These are phyloP conservation scores for Licmophora abbreviata DNA, from an alignment of 108 stramenopile genomes.

Conservation along the genomic window DNA sequence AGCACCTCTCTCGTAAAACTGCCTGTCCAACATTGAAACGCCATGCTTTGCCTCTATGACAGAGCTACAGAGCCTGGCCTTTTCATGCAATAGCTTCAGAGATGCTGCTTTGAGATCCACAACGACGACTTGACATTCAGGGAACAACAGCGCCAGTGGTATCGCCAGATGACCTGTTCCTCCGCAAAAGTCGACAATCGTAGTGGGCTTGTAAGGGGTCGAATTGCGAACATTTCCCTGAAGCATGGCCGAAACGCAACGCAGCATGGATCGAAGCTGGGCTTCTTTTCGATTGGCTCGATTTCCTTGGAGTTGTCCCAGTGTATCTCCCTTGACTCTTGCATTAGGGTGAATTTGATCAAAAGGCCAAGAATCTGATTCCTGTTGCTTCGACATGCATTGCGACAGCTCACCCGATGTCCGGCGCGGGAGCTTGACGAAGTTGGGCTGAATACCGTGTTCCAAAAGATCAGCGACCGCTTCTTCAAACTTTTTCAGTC, in stretches of 20 bases:
- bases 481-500: conserved; percentile 51
- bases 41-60: background rate
- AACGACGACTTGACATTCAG: conserved; percentile 45
- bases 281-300: conserved; percentile 58
- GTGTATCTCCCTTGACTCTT: conserved; percentile 25
- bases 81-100: conserved; percentile 41
- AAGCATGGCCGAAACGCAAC: conserved; percentile 41
- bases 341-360: conserved; percentile 18
- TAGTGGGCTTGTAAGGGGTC: conserved; percentile 9
- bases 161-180: conserved; percentile 63
- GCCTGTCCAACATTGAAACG: too few species aligned
- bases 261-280: conserved; percentile 53
- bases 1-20: conserved; percentile 8
- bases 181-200: conserved; percentile 75
- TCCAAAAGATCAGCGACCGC: conserved; percentile 38
- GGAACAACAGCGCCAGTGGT: conserved; percentile 56
- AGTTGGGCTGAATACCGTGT: conserved; percentile 15
- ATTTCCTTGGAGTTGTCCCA: conserved; percentile 28
- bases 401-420: background rate
- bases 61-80: conserved; percentile 14
- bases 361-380: conserved; percentile 39
- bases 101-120: conserved; percentile 57
- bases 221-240: background rate
- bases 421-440: conserved; percentile 23
- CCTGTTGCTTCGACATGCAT: background rate